Evolutionary conservation across 2,329 filamentous ascomycete species (phyloP).

Genomic region (Fragosphaeria purpurea): DNA sequence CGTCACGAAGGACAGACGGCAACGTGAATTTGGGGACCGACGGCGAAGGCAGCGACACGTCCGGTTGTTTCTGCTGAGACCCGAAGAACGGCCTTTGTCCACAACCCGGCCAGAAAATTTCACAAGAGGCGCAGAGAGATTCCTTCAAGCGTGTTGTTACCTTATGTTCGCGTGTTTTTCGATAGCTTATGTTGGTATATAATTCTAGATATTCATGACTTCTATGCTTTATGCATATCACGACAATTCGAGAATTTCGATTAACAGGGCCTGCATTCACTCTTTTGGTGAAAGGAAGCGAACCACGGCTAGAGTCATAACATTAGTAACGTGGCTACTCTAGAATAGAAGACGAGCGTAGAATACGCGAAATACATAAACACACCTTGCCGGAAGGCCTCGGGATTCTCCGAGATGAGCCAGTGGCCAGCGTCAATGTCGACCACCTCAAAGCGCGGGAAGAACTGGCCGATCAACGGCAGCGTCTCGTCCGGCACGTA

Average conservation of each 20-base stretch:
- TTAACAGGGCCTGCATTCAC: conserved; percentile 3
- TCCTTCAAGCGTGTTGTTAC: no score
- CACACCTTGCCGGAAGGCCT: conserved; percentile 65
- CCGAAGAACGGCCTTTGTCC: no score
- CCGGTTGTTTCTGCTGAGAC: conserved; percentile 17
- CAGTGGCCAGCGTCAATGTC: conserved; percentile 77
- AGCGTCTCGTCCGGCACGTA: conserved; percentile 75
- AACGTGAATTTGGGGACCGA: conserved; percentile 27
- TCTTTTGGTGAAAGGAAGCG: conserved; percentile 24
- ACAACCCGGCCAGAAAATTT: no score
- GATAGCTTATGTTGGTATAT: no score
- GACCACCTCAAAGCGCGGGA: conserved; percentile 62
- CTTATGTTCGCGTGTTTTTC: no score
- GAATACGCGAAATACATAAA: conserved; percentile 1
- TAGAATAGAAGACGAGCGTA: no score
- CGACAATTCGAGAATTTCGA: no score
- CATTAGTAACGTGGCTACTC: no score
- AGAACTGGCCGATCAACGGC: conserved; percentile 72
- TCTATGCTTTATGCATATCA: neutral
- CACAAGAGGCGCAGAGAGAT: no score
- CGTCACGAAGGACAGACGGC: conserved; percentile 14
- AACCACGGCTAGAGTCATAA: conserved; percentile 20
- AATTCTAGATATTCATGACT: no score
- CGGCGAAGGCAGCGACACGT: neutral
- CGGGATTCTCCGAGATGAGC: conserved; percentile 81